phyloP scores from a whole-genome alignment of 2,329 filamentous ascomycete genomes.

The Beauveria sp. region DNA sequence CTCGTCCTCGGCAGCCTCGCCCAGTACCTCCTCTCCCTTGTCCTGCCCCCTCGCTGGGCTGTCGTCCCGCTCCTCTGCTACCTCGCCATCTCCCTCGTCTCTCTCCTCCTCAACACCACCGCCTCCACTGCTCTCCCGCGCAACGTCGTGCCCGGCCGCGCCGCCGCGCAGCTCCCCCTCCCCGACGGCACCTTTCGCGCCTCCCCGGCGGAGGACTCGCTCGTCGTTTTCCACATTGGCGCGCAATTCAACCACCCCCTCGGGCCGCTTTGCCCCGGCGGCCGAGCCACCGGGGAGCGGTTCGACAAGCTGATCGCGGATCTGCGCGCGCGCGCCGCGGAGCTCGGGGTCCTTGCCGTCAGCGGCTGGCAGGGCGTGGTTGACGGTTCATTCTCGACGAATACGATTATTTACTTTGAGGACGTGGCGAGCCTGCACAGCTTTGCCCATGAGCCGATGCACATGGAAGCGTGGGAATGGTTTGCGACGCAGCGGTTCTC shows the following conservation, averaged over 20 bases:
- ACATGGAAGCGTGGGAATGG: slow-evolving; percentile 44
- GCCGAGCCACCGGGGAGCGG: slow-evolving; percentile 27
- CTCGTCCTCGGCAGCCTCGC: slow-evolving; percentile 26
- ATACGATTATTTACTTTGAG: slow-evolving; percentile 44
- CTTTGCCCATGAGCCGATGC: slow-evolving; percentile 42
- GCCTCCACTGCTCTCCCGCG: slow-evolving; percentile 8
- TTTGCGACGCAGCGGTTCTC: slow-evolving; percentile 29
- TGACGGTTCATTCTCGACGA: slow-evolving; percentile 30
- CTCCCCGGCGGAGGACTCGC: slow-evolving; percentile 19
- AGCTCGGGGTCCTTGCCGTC: slow-evolving; percentile 39
- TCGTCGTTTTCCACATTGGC: slow-evolving; percentile 39
- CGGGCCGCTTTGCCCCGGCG: slow-evolving; percentile 38
- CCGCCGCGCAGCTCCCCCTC: slow-evolving; percentile 26
- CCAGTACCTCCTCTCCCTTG: slow-evolving; percentile 26
- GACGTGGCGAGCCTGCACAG: slow-evolving; percentile 39
- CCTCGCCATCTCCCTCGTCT: slow-evolving; percentile 15
- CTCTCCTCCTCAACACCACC: slow-evolving; percentile 23
- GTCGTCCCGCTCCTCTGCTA: slow-evolving; percentile 20
- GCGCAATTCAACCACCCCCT: slow-evolving; percentile 41
- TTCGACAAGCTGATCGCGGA: slow-evolving; percentile 32
- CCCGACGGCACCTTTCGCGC: slow-evolving; percentile 20
- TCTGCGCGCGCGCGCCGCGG: slow-evolving; percentile 28
- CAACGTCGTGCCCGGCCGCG: slow-evolving; percentile 24
- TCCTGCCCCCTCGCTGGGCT: slow-evolving; percentile 28
- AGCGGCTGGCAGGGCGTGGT: slow-evolving; percentile 33